These are phyloP conservation scores for Naganishia onofrii DNA, from an alignment of 768 basidiomycete genomes.

Conservation along the genomic window DNA sequence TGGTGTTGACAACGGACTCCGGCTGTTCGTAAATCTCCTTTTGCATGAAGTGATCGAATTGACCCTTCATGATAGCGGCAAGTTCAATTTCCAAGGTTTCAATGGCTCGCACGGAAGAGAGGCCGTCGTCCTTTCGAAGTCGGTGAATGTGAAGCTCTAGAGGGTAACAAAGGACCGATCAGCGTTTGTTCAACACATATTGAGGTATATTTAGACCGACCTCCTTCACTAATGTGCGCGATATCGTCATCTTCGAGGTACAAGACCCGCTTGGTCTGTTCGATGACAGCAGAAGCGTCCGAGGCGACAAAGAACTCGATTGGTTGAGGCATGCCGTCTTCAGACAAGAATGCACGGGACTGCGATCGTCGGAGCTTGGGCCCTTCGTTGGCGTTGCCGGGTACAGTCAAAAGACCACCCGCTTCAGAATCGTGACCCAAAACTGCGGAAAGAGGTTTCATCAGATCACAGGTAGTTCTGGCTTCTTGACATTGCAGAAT, in stretches of 20 bases:
- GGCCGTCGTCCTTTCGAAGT: slow-evolving; percentile 79
- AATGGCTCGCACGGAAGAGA: slow-evolving; percentile 78
- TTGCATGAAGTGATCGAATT: slow-evolving; percentile 99
- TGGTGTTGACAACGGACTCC: slow-evolving; percentile 98
- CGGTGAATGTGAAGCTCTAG: slow-evolving; percentile 95
- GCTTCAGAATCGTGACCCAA: slow-evolving; percentile 51
- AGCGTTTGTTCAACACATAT: background rate
- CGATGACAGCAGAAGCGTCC: slow-evolving; percentile 91
- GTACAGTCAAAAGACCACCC: slow-evolving; percentile 63
- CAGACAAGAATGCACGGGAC: slow-evolving; percentile 96
- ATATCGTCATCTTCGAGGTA: slow-evolving; percentile 99
- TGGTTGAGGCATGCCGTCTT: slow-evolving; percentile 95
- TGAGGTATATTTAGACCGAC: slow-evolving; percentile 31
- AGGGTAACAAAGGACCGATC: background rate
- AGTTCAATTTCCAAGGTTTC: slow-evolving; percentile 98
- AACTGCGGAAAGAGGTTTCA: slow-evolving; percentile 18
- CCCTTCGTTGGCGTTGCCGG: slow-evolving; percentile 57
- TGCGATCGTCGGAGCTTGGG: slow-evolving; percentile 84
- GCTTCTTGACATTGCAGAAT: background rate
- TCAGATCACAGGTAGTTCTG: background rate
- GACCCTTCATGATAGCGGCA: slow-evolving; percentile 99
- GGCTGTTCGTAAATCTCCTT: slow-evolving; percentile 99
- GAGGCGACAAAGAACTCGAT: slow-evolving; percentile 99
- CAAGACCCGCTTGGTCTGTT: slow-evolving; percentile 97
- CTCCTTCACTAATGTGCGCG: slow-evolving; percentile 90